Evolutionary conservation across 2,329 filamentous ascomycete species (phyloP).

Genomic region (Microcyclosporella mali): DNA sequence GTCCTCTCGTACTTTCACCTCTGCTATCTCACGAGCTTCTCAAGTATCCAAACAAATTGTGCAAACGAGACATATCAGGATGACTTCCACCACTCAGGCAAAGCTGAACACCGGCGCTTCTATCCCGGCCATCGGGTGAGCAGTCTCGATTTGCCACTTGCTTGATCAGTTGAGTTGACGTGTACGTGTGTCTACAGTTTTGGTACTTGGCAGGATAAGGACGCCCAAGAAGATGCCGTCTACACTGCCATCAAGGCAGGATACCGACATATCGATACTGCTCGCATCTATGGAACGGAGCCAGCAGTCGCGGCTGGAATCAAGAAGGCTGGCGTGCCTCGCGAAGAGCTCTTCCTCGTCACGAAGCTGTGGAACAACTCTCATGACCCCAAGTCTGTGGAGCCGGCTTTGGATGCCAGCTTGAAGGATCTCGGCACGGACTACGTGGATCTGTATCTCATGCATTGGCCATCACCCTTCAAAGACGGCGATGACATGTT

Average conservation of each 20-base stretch:
- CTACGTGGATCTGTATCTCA: constrained; percentile 64
- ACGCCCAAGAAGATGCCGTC: constrained; percentile 45
- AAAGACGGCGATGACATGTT: constrained; percentile 43
- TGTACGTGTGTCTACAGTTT: constrained; percentile 44
- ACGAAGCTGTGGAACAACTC: constrained; percentile 53
- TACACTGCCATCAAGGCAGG: constrained; percentile 42
- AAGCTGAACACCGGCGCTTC: constrained; percentile 35
- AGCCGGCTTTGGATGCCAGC: constrained; percentile 52
- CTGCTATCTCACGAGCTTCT: constrained; percentile 12
- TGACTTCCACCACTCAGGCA: constrained; percentile 28
- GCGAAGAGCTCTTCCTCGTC: constrained; percentile 59
- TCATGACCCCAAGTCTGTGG: constrained; percentile 57
- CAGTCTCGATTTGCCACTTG: constrained; percentile 4
- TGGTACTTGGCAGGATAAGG: constrained; percentile 50
- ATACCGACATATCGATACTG: constrained; percentile 49
- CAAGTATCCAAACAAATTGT: constrained; percentile 13
- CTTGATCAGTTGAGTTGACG: constrained; percentile 42
- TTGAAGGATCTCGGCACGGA: constrained; percentile 58
- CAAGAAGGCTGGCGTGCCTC: constrained; percentile 56
- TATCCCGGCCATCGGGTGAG: constrained; percentile 30
- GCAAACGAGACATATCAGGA: constrained; percentile 19
- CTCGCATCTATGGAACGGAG: constrained; percentile 49
- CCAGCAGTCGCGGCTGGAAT: constrained; percentile 60
- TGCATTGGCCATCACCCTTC: constrained; percentile 58
- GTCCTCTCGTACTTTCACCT: constrained; percentile 8